A percentile compares a stretch with the other conserved stretches of the same genome.
phyloP scores from a whole-genome alignment of 805 yeast genomes.

The Nakazawaea wickerhamii region DNA sequence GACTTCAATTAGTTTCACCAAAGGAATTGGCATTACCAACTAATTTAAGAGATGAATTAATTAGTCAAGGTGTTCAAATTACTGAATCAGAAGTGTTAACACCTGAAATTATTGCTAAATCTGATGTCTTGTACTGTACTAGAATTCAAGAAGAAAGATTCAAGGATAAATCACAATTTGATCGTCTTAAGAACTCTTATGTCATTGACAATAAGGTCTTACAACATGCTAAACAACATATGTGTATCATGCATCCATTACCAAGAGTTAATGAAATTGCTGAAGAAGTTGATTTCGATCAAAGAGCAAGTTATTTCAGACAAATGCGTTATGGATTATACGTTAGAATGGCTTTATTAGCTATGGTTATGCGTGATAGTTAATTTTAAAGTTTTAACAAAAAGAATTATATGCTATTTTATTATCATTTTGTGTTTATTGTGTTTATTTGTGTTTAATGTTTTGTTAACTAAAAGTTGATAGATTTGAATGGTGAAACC shows the following conservation, averaged over 20 bases:
- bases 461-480: too few species aligned
- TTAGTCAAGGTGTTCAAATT: constrained; percentile 61
- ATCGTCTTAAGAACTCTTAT: constrained; percentile 84
- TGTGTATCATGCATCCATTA: constrained; percentile 98
- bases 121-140: constrained; percentile 96
- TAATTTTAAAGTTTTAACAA: too few species aligned
- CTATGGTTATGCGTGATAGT: constrained; percentile 87
- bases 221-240: constrained; percentile 91
- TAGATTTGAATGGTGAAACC: too few species aligned
- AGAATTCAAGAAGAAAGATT: constrained; percentile 98
- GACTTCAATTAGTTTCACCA: constrained; percentile 89
- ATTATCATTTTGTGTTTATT: neutral
- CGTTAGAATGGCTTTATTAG: constrained; percentile 97
- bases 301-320: constrained; percentile 98
- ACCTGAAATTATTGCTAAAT: constrained; percentile 76
- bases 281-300: constrained; percentile 98
- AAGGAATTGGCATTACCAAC: constrained; percentile 81
- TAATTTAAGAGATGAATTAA: constrained; percentile 61
- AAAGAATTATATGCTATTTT: neutral
- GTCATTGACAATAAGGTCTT: constrained; percentile 89
- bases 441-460: neutral
- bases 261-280: constrained; percentile 96
- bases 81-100: constrained; percentile 74
- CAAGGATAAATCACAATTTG: constrained; percentile 66
- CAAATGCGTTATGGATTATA: constrained; percentile 98